Base-by-base conservation (phyloP, 352 stramenopile genomes). In the Plasmopara halstedii region DNA sequence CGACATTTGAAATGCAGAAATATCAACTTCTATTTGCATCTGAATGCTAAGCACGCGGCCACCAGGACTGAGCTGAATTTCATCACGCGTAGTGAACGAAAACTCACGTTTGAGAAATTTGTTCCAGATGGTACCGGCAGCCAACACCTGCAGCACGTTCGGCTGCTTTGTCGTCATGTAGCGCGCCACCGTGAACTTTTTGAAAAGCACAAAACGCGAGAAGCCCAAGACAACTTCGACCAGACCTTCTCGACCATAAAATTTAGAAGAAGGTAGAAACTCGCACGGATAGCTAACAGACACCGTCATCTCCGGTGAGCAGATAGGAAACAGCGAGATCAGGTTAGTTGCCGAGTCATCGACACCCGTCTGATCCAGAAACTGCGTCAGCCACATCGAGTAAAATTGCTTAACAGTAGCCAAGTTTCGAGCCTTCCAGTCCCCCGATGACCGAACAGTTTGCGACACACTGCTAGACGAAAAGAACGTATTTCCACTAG, bases 21-120 rank as follows among this genome's bases (percentile, higher is more conserved):
- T 63, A 42, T 92, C 81, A 7, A 88, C 81, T 50, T 92, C 81
- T 29, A 92, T 90, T 56, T 88, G 76, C 75, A 92, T 87, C 39
- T 88, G 70, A 17, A 92, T 62, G n/a, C 56, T 70, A 20, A 90
- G 44, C 31, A 92, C 78, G 13, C 81, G 81, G 8, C 81, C 81
- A 6, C 81, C 81, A 18, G 81, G 73, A 21, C 76, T 88, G 1
- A 92, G 47, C 41, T 83, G 65, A 32, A 92, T 64, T 46, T 92
- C 81, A 29, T 92, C 81, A 21, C 80, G 80, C 23, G 73, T 88
- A n/a, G 78, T 88, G 46, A 88, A 89, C 29, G 73, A 57, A 39
- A 88, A 92, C 56, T 87, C 76, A 22, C 73, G 73, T 48, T 88
- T 73, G 22, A 88, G 62, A 20, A 53, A 67, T 47, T 83, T 85